Percentiles rank a stretch among this genome's conserved stretches.
These are phyloP conservation scores for Trichoderma pleuroti DNA, from an alignment of 2,329 filamentous ascomycete species.

Conservation along the genomic window DNA sequence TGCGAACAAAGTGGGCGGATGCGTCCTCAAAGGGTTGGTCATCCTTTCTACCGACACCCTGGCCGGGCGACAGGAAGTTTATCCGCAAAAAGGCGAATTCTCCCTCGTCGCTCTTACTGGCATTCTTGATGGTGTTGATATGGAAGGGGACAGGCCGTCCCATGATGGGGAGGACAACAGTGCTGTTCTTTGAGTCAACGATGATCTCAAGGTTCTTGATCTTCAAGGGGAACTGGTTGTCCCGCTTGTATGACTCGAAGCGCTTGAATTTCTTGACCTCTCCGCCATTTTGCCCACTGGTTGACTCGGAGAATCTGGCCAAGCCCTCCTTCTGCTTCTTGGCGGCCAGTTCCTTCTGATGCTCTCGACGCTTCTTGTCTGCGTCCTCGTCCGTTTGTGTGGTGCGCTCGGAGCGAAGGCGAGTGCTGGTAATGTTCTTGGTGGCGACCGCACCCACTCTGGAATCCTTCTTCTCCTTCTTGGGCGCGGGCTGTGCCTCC, in stretches of 20 bases:
- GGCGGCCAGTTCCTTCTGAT: slow-evolving; percentile 81
- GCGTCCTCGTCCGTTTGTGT: slow-evolving; percentile 85
- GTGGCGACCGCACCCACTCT: slow-evolving; percentile 83
- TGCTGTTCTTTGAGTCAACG: slow-evolving; percentile 85
- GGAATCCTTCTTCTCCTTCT: slow-evolving; percentile 82
- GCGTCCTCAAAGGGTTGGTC: slow-evolving; percentile 98
- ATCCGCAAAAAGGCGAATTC: slow-evolving; percentile 92
- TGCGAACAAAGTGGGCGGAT: slow-evolving; percentile 90
- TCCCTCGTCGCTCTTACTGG: slow-evolving; percentile 93
- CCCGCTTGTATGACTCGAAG: slow-evolving; percentile 97
- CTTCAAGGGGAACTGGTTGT: slow-evolving; percentile 83
- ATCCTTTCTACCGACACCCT: slow-evolving; percentile 94
- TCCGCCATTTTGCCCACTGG: slow-evolving; percentile 79
- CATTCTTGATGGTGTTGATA: slow-evolving; percentile 97
- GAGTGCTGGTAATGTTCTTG: slow-evolving; percentile 92
- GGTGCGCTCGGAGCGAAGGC: slow-evolving; percentile 85
- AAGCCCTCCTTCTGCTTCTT: slow-evolving; percentile 92
- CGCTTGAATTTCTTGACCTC: slow-evolving; percentile 98
- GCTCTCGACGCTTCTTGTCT: slow-evolving; percentile 79
- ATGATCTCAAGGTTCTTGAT: slow-evolving; percentile 85
- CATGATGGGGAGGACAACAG: slow-evolving; percentile 93
- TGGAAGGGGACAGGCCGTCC: slow-evolving; percentile 96
- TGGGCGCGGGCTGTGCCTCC: slow-evolving; percentile 78
- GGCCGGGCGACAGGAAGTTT: slow-evolving; percentile 95
- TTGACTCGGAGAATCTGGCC: slow-evolving; percentile 79